Evolutionary conservation across 306 rosid genomes (phyloP).

Genomic region (Erythrophleum fordii): DNA sequence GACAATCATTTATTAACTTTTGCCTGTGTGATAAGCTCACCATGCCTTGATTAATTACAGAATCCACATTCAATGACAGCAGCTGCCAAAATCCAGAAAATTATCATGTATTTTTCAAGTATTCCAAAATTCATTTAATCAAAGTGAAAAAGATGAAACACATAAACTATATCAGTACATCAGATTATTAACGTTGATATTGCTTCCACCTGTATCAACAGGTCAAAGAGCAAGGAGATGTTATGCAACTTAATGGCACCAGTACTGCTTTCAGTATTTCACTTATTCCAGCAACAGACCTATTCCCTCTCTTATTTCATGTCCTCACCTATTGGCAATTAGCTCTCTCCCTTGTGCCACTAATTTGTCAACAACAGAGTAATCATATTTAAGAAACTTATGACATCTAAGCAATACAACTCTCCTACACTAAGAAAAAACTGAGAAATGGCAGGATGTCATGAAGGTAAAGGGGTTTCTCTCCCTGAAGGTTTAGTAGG

Average conservation of each 20-base stretch:
- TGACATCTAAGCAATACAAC: background rate
- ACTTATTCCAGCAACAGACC: background rate
- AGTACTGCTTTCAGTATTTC: background rate
- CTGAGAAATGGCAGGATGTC: background rate
- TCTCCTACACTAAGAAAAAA: background rate
- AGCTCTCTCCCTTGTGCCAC: background rate
- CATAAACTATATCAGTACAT: conserved; percentile 5
- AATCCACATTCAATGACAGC: conserved; percentile 68
- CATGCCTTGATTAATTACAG: conserved; percentile 65
- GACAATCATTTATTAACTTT: conserved; percentile 63
- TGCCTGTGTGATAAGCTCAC: conserved; percentile 68
- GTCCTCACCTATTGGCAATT: background rate
- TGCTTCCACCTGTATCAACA: background rate
- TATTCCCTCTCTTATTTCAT: background rate
- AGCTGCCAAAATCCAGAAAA: conserved; percentile 56
- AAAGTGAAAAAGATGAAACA: background rate
- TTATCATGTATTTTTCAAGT: conserved; percentile 10
- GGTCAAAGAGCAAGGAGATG: conserved; percentile 2
- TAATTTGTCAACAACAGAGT: background rate
- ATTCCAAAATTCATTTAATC: background rate
- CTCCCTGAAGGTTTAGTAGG: background rate
- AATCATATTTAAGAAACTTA: background rate
- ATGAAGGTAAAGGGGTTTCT: background rate
- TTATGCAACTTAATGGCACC: background rate
- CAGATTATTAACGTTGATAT: background rate